Percentiles rank a stretch among this genome's conserved stretches.
phyloP scores from a whole-genome alignment of 257 asterid genomes.

The Scutellaria baicalensis region DNA sequence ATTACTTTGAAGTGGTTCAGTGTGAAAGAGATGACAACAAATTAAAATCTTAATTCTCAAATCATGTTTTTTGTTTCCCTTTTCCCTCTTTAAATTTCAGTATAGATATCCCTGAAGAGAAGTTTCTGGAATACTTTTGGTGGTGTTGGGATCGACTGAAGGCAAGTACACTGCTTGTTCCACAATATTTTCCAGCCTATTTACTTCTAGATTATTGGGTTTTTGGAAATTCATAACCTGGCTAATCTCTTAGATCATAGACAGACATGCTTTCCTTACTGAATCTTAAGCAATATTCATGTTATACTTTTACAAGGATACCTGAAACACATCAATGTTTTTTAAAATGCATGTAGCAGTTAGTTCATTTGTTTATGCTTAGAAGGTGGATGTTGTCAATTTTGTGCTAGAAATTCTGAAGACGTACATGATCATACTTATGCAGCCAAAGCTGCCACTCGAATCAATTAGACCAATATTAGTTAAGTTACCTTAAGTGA shows the following conservation, averaged over 20 bases:
- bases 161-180: slow-evolving; percentile 39
- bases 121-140: slow-evolving; percentile 91
- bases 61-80: background rate
- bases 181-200: background rate
- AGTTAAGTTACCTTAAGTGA: background rate
- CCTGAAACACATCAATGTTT: background rate
- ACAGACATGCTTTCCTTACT: background rate
- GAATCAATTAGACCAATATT: background rate
- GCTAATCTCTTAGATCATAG: background rate
- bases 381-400: background rate
- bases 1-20: slow-evolving; percentile 2
- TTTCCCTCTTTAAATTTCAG: slow-evolving; percentile 33
- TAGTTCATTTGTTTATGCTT: background rate
- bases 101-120: slow-evolving; percentile 65
- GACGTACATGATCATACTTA: background rate
- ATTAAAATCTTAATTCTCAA: slow-evolving; percentile 1
- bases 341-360: background rate
- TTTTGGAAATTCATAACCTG: background rate
- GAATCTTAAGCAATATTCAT: background rate
- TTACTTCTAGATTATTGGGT: background rate
- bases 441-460: background rate
- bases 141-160: slow-evolving; percentile 84
- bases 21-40: background rate
- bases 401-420: background rate
- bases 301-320: background rate